Conservation (phyloP, 768 basidiomycete species). For the Phlebiopsis flavidoalba region DNA sequence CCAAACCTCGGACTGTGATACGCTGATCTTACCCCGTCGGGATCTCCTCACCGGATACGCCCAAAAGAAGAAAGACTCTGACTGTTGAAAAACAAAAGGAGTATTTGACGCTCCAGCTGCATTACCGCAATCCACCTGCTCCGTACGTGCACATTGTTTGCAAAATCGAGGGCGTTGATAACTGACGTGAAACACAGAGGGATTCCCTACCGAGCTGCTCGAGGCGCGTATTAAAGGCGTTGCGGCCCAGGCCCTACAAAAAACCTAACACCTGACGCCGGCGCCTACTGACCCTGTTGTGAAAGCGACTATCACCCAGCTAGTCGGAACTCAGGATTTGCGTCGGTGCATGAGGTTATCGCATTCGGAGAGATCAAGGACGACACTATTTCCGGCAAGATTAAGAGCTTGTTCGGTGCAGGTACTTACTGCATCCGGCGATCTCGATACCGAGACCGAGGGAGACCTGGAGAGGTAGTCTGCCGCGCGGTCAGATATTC, state of each 20-base stretch:
- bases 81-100: slow-evolving; percentile 82
- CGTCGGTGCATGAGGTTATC: slow-evolving; percentile 74
- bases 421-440: slow-evolving; percentile 35
- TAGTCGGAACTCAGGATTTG: slow-evolving; percentile 87
- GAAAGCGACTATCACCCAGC: slow-evolving; percentile 74
- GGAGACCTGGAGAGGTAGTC: slow-evolving; percentile 34
- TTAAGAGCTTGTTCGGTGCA: slow-evolving; percentile 84
- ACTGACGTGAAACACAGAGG: slow-evolving; percentile 37
- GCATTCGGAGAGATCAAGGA: slow-evolving; percentile 79
- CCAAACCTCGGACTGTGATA: slow-evolving; percentile 66
- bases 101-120: slow-evolving; percentile 75
- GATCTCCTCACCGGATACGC: slow-evolving; percentile 72
- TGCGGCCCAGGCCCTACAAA: slow-evolving; percentile 60
- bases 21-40: slow-evolving; percentile 71
- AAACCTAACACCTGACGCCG: slow-evolving; percentile 82
- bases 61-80: slow-evolving; percentile 81
- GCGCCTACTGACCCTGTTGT: slow-evolving; percentile 79
- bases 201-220: slow-evolving; percentile 67
- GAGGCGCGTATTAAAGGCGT: slow-evolving; percentile 73
- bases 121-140: slow-evolving; percentile 63
- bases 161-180: neutral
- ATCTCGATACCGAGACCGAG: slow-evolving; percentile 25
- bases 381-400: slow-evolving; percentile 72
- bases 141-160: slow-evolving; percentile 40
- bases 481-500: slow-evolving; percentile 19